phyloP scores from a whole-genome alignment of 306 rosid genomes.

The Prosopis cineraria region DNA sequence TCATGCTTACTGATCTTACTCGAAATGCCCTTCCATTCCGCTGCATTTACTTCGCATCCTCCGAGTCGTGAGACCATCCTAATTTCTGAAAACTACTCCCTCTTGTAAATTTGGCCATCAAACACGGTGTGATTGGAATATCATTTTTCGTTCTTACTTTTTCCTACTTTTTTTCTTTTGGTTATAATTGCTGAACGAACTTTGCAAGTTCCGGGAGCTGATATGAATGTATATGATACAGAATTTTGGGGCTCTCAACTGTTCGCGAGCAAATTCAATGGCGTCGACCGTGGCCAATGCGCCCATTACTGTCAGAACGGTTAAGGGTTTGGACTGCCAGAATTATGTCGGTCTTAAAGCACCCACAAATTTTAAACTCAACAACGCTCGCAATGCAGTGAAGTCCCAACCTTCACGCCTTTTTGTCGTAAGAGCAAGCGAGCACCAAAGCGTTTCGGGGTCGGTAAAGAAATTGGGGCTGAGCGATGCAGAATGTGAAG shows the following conservation, averaged over 20 bases:
- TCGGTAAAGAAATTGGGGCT: constrained; percentile 44
- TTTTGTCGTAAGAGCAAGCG: constrained; percentile 57
- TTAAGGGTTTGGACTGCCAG: constrained; percentile 48
- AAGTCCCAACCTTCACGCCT: constrained; percentile 39
- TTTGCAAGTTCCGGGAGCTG: neutral
- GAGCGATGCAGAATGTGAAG: constrained; percentile 79
- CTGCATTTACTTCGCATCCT: neutral
- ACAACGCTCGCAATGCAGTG: constrained; percentile 35
- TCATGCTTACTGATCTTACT: neutral
- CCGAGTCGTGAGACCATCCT: neutral
- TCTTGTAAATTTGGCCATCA: neutral
- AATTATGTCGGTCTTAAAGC: constrained; percentile 54
- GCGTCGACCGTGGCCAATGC: constrained; percentile 56
- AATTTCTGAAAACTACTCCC: neutral
- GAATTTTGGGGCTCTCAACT: neutral
- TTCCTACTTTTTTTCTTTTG: neutral
- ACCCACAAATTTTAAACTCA: constrained; percentile 28
- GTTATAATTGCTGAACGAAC: neutral
- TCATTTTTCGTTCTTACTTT: neutral
- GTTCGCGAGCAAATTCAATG: constrained; percentile 43
- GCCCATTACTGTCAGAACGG: constrained; percentile 40
- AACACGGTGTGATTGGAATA: neutral
- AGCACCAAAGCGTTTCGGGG: constrained; percentile 35
- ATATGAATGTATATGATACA: neutral
- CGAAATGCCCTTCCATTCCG: neutral